Evolutionary conservation across 2,329 filamentous ascomycete genomes (phyloP), one percentile per base, ranked within the genome.

Genomic region (Fusarium anthophilum): DNA sequence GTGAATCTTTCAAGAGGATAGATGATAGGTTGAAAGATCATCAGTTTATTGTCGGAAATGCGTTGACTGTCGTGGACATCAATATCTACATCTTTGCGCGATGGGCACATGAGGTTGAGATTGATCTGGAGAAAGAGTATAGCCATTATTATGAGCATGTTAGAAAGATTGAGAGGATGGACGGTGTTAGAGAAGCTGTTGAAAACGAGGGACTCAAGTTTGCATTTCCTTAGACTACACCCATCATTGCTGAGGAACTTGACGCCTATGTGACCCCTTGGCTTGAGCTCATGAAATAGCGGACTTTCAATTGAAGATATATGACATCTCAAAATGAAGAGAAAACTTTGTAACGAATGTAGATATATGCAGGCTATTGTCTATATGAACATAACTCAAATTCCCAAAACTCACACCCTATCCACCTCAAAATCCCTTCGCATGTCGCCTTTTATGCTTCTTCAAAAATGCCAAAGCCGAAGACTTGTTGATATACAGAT

Each of bases 401-500:
- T 4, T 12, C 3, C 3, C 35, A 35, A 43, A 12, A 26, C 12
- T 4, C 6, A 3, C 3, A 6, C 1, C 10, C 39, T 20, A 5
- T 8, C 8, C 48, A 45, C 26, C n/a, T 24, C 22, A 51, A 18
- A 20, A 43, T 15, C 3, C 62, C 2, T 51, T 38, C 2, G 48
- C 57, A 44, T 74, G 68, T 8, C 57, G 50, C 43, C 61, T 63
- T 24, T 45, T 38, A 53, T 72, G 60, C 61, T 55, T 75, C 17
- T 37, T 70, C 24, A 75, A 35, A 20, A 64, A 67, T 0, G 55
- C 39, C 22, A 70, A 45, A 6, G 69, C 72, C 2, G 63, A 65
- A 2, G 66, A 70, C 20, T 77, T 77, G 8, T 77, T 77, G 3
- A 77, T 68, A 7, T 84, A 84, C 62, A 83, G 26, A 41, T 78